Percentiles rank a stretch among this genome's conserved stretches.
phyloP scores from a whole-genome alignment of 257 asterid genomes.

The Penstemon newberryi region DNA sequence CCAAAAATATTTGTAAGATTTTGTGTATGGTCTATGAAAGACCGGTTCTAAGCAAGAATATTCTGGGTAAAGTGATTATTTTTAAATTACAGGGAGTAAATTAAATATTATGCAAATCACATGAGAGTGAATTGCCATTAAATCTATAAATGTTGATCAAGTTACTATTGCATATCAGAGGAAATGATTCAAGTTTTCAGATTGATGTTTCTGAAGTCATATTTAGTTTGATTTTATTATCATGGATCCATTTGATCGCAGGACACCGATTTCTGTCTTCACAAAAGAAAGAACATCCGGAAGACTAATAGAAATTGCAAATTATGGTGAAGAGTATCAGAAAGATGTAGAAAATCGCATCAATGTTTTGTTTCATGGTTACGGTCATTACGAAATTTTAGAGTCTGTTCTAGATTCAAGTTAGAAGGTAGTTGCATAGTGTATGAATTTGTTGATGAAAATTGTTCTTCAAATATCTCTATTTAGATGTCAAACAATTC shows the following conservation, averaged over 20 bases:
- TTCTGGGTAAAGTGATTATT: too few relatives aligned
- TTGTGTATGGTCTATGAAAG: too few relatives aligned
- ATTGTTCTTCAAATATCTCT: too few relatives aligned
- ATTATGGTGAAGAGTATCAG: constrained; percentile 72
- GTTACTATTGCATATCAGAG: too few relatives aligned
- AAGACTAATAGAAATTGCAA: constrained; percentile 53
- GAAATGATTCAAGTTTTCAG: neutral
- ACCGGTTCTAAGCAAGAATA: too few relatives aligned
- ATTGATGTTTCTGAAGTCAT: neutral
- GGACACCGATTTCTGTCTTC: constrained; percentile 72
- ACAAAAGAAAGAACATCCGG: constrained; percentile 55
- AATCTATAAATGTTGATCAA: too few relatives aligned
- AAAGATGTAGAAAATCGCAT: constrained; percentile 47
- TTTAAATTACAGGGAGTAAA: too few relatives aligned
- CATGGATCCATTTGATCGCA: constrained; percentile 24
- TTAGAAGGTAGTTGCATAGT: constrained; percentile 28
- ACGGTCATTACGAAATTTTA: constrained; percentile 82
- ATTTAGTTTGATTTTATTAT: neutral
- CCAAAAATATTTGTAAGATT: too few relatives aligned
- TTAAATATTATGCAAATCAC: too few relatives aligned
- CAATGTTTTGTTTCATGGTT: constrained; percentile 69
- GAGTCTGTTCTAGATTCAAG: constrained; percentile 36
- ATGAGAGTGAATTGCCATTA: too few relatives aligned
- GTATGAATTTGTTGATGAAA: too few relatives aligned
- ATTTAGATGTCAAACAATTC: too few relatives aligned